A percentile compares a stretch with the other conserved stretches of the same genome.
Conservation (phyloP, 164 flowering plant genomes). For the Macadamia tetraphylla region DNA sequence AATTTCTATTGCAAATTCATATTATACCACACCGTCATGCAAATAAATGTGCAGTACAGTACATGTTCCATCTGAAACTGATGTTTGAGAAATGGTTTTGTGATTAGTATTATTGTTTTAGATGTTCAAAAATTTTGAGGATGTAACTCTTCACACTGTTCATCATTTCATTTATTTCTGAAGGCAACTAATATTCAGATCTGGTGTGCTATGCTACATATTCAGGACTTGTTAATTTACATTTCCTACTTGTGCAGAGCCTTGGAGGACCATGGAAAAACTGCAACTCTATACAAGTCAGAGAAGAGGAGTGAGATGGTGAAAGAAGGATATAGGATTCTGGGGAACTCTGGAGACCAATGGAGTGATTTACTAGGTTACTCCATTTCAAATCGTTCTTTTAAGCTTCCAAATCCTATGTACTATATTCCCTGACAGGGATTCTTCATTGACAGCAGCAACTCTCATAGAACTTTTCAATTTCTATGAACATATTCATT, state of each 20-base stretch:
- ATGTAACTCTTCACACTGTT: neutral
- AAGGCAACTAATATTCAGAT: neutral
- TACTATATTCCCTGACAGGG: slow-evolving; percentile 53
- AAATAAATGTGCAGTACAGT: no score
- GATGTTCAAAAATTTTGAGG: no score
- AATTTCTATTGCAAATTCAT: no score
- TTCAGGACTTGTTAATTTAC: neutral
- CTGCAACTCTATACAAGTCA: slow-evolving; percentile 61
- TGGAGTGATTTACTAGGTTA: slow-evolving; percentile 90
- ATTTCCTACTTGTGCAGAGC: slow-evolving; percentile 32
- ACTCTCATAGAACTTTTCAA: neutral
- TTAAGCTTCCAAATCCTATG: slow-evolving; percentile 95
- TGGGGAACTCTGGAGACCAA: slow-evolving; percentile 88
- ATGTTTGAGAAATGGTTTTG: no score
- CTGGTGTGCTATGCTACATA: neutral
- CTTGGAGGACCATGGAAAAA: slow-evolving; percentile 56
- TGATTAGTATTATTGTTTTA: no score
- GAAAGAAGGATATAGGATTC: slow-evolving; percentile 58
- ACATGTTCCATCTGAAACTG: no score
- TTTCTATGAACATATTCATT: neutral
- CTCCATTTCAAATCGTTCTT: slow-evolving; percentile 52
- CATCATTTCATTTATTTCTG: neutral
- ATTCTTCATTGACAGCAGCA: neutral
- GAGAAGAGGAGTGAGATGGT: slow-evolving; percentile 76
- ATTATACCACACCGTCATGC: no score